These are phyloP conservation scores for Alternaria solani DNA, from an alignment of 2,329 filamentous ascomycete species.

Conservation along the genomic window DNA sequence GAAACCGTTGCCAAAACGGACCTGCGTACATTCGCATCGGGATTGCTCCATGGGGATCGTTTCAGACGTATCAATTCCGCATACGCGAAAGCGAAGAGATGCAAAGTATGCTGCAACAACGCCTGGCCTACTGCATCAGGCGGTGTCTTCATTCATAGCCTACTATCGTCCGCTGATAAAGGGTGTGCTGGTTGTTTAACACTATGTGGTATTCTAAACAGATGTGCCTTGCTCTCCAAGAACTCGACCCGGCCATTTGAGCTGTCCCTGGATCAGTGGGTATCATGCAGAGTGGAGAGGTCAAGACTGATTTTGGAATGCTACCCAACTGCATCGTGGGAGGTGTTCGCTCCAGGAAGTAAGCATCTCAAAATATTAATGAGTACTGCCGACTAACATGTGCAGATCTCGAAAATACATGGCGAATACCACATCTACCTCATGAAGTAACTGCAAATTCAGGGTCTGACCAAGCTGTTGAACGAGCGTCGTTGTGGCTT, in stretches of 20 bases:
- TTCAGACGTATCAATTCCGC: not conserved
- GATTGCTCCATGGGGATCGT: not conserved
- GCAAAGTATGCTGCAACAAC: not conserved
- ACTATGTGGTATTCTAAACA: not conserved
- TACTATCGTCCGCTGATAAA: not conserved
- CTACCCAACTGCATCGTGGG: slow-evolving; percentile 1
- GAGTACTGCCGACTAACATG: not conserved
- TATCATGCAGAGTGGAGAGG: not conserved
- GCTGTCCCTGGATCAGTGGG: not conserved
- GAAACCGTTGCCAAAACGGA: not conserved
- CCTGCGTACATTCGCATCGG: not conserved
- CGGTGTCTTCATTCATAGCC: not conserved
- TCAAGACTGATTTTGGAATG: not conserved
- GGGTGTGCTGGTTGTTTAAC: slow-evolving; percentile 14
- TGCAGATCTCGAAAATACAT: not conserved
- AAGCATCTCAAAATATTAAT: not conserved
- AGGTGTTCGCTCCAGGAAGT: not conserved
- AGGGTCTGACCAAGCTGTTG: not conserved
- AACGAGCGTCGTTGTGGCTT: not conserved
- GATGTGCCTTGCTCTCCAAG: not conserved
- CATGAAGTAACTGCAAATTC: not conserved
- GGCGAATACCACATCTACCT: not conserved
- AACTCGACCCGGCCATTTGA: not conserved
- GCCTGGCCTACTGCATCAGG: not conserved
- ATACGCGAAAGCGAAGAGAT: slow-evolving; percentile 7